Percentiles rank a stretch among this genome's conserved stretches.
phyloP scores from a whole-genome alignment of 768 basidiomycete genomes.

The Naganishia friedmannii region DNA sequence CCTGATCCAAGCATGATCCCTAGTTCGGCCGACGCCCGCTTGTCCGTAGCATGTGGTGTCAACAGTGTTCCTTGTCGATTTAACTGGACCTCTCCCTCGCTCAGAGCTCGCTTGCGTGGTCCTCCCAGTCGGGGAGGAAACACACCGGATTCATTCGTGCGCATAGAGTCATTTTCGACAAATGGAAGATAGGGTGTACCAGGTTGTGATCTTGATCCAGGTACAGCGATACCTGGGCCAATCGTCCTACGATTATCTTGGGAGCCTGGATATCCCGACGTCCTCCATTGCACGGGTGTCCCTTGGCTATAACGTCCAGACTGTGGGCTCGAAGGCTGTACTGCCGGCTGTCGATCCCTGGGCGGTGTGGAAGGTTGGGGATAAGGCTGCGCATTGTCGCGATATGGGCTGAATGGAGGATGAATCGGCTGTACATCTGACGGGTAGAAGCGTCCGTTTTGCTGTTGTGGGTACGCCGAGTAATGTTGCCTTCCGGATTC shows the following conservation, averaged over 20 bases:
- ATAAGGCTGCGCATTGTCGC: not conserved
- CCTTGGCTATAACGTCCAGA: conserved; percentile 8
- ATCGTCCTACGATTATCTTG: not conserved
- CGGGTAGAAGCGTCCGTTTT: not conserved
- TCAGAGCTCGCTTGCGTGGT: conserved; percentile 37
- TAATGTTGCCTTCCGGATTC: not conserved
- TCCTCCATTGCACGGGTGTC: conserved; percentile 8
- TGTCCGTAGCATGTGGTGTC: conserved; percentile 43
- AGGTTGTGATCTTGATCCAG: not conserved
- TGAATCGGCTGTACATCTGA: not conserved
- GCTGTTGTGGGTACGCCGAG: not conserved
- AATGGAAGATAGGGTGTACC: conserved; percentile 28
- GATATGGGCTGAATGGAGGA: not conserved
- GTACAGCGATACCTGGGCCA: conserved; percentile 27
- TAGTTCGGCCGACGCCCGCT: conserved; percentile 46
- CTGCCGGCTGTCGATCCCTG: not conserved
- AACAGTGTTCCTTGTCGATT: conserved; percentile 48
- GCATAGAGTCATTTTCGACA: conserved; percentile 23
- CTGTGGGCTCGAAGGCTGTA: not conserved
- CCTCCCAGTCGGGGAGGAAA: conserved; percentile 32
- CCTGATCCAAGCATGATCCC: conserved; percentile 43
- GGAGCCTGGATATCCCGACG: not conserved
- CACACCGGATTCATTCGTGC: conserved; percentile 12
- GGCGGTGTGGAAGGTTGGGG: not conserved
- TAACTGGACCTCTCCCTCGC: conserved; percentile 46